Evolutionary conservation across 2,329 filamentous ascomycete genomes (phyloP).

Genomic region (Dactylellina drechsleri): DNA sequence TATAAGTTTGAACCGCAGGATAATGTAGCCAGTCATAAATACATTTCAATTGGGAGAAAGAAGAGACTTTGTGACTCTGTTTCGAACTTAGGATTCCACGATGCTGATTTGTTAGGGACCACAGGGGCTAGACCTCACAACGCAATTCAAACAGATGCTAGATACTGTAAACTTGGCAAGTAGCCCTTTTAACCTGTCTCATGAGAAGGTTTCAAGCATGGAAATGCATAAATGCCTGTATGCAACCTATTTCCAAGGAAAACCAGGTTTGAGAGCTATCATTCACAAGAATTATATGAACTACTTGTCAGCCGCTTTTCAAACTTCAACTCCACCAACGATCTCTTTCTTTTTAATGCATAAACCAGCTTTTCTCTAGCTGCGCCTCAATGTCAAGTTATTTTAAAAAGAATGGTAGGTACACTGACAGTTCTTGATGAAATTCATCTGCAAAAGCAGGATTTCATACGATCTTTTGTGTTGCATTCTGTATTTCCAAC

Average conservation of each 20-base stretch:
- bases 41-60: too few species aligned
- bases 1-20: neutral
- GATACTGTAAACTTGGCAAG: slow-evolving; percentile 2
- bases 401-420: neutral
- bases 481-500: slow-evolving; percentile 55
- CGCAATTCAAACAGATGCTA: slow-evolving; percentile 22
- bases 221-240: neutral
- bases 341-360: slow-evolving; percentile 23
- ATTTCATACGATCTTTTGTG: slow-evolving; percentile 41
- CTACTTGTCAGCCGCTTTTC: neutral
- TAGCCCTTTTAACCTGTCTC: neutral
- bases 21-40: too few species aligned
- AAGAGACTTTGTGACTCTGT: too few species aligned
- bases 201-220: neutral
- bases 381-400: slow-evolving; percentile 19
- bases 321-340: slow-evolving; percentile 15
- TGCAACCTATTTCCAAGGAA: neutral
- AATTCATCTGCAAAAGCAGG: slow-evolving; percentile 4
- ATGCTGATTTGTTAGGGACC: slow-evolving; percentile 28
- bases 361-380: slow-evolving; percentile 8
- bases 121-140: slow-evolving; percentile 8
- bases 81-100: slow-evolving; percentile 18
- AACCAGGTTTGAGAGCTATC: too few species aligned
- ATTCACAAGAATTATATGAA: too few species aligned
- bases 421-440: neutral